Evolutionary conservation across 352 stramenopile species (phyloP).

Genomic region (Pythium inflatum): DNA sequence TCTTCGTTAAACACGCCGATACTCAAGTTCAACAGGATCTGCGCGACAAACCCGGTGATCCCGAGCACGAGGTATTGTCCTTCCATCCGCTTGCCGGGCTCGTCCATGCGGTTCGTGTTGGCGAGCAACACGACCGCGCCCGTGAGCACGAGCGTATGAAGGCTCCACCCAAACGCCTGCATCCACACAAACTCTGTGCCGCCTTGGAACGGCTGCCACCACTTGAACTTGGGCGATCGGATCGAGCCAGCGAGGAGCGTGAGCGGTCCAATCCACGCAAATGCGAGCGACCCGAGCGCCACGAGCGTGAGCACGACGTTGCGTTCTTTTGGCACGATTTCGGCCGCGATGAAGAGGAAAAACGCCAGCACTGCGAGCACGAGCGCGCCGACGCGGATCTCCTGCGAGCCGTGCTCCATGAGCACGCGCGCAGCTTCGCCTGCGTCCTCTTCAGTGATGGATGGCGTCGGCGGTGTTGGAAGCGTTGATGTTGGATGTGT

Average conservation of each 20-base stretch:
- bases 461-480: neutral
- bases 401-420: constrained; percentile 52
- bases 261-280: constrained; percentile 62
- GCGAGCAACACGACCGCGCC: constrained; percentile 46
- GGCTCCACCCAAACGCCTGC: constrained; percentile 63
- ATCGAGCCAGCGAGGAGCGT: constrained; percentile 57
- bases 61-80: constrained; percentile 63
- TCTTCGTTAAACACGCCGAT: constrained; percentile 49
- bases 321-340: constrained; percentile 45
- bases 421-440: constrained; percentile 10
- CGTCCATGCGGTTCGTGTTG: constrained; percentile 40
- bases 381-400: constrained; percentile 57
- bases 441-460: neutral
- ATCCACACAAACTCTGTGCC: constrained; percentile 66
- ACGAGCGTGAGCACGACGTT: constrained; percentile 48
- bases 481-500: neutral
- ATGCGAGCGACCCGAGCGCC: constrained; percentile 50
- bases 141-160: constrained; percentile 54
- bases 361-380: constrained; percentile 60
- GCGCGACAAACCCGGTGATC: constrained; percentile 52
- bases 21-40: constrained; percentile 64
- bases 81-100: constrained; percentile 44
- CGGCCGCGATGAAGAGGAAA: constrained; percentile 63
- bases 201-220: constrained; percentile 65
- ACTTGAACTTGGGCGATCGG: constrained; percentile 48